Evolutionary conservation across 805 yeast genomes (phyloP), one percentile per base, ranked within the genome.

Genomic region (Candida qinlingensis): DNA sequence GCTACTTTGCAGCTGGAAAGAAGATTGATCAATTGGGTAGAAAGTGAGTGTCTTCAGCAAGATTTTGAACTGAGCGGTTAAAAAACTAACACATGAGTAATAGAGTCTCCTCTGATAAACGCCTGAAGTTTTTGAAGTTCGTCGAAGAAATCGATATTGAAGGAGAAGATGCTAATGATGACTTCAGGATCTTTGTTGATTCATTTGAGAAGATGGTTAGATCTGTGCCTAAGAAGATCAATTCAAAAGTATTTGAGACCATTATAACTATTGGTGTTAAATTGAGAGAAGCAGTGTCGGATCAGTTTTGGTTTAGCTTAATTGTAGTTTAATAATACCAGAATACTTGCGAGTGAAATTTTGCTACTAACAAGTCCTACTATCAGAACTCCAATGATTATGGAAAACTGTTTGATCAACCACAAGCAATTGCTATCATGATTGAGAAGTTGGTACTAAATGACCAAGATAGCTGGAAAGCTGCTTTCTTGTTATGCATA

Each of bases 391-490:
- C 38, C 26, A 41, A 42, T 38, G 59, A 58, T 42, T 58, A 54
- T 40, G 64, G 64, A 9, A 29, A 42, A 2, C 34, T 29, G 1
- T 54, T 59, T 49, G 58, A 57, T 29, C 44, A 50, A 4, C 54
- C 55, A 3, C 46, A 49, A 4, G 25, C 50, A 30, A 37, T 53
- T 29, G 47, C 37, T 3, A 5, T 48, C 1, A 49, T 60, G 33
- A 34, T 53, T 4, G 46, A 52, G 0, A 54, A 52, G 28, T 44
- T 45, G 8, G 11, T 54, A 6, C n/a, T 42, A 4, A 33, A 29
- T 8, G 46, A 47, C 37, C 28, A 43, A 6, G 53, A 54, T 33
- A 59, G 61, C 29, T 61, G 65, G 65, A 61, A 60, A 46, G 64
- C 61, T 4, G 51, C 58, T 1, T 60, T 61, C 33, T 39, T 60